phyloP scores from a whole-genome alignment of 1,284 basidiomycete species.

The Trichosporon coremiiforme region DNA sequence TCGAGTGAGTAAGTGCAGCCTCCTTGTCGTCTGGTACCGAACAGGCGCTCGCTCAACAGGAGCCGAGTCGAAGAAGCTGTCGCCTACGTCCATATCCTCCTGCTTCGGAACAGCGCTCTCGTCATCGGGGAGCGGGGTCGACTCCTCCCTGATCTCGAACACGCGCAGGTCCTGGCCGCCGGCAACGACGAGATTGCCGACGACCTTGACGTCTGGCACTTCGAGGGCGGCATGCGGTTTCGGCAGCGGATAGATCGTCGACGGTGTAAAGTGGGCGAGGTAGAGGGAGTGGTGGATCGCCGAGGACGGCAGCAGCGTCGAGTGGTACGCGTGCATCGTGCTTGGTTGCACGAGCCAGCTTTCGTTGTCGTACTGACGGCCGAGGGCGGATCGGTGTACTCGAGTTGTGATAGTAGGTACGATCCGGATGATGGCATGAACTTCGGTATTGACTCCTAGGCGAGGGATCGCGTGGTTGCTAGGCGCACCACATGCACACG shows the following conservation, averaged over 20 bases:
- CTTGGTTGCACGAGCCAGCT: slow-evolving; percentile 1
- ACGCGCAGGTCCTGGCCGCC: slow-evolving; percentile 76
- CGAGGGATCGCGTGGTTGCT: neutral
- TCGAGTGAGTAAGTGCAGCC: slow-evolving; percentile 75
- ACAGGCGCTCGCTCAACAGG: slow-evolving; percentile 47
- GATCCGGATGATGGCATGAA: slow-evolving; percentile 14
- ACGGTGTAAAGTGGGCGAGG: slow-evolving; percentile 71
- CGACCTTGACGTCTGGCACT: slow-evolving; percentile 52
- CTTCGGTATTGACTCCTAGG: neutral
- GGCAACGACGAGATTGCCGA: slow-evolving; percentile 85
- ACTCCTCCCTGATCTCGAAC: slow-evolving; percentile 77
- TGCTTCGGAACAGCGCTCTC: slow-evolving; percentile 35
- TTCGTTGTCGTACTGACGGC: neutral
- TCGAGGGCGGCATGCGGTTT: slow-evolving; percentile 38
- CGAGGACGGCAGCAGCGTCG: slow-evolving; percentile 81
- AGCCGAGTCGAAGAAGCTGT: slow-evolving; percentile 64
- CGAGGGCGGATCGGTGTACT: slow-evolving; percentile 7
- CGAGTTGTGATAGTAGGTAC: neutral
- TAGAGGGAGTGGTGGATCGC: slow-evolving; percentile 81
- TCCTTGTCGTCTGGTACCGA: slow-evolving; percentile 60
- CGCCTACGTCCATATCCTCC: slow-evolving; percentile 62
- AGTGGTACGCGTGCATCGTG: slow-evolving; percentile 75
- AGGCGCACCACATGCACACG: neutral
- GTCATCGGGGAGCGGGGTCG: slow-evolving; percentile 59
- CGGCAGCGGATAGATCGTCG: slow-evolving; percentile 62